A percentile compares a stretch with the other conserved stretches of the same genome.
Conservation (phyloP, 108 stramenopile genomes). For the Fistulifera solaris region DNA sequence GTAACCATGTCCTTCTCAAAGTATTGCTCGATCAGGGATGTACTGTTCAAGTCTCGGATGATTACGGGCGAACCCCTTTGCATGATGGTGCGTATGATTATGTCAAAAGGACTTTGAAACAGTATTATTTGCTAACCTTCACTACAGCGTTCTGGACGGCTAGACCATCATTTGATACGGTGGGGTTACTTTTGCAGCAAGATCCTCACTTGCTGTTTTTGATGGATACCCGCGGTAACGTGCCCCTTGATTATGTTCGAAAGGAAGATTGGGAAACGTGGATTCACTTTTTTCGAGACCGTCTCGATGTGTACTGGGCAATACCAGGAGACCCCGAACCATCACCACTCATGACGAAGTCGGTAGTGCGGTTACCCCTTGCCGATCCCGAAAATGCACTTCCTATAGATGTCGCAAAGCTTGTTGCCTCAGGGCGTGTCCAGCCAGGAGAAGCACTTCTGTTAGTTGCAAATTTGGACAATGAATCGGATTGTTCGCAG, state of each 20-base stretch:
- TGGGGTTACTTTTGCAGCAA: slow-evolving; percentile 30
- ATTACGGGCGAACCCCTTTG: slow-evolving; percentile 48
- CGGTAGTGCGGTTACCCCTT: neutral
- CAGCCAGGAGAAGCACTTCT: slow-evolving; percentile 18
- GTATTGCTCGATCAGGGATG: slow-evolving; percentile 34
- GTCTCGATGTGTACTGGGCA: slow-evolving; percentile 43
- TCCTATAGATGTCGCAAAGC: slow-evolving; percentile 18
- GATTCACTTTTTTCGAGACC: slow-evolving; percentile 40
- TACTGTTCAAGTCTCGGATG: slow-evolving; percentile 45
- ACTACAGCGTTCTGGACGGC: slow-evolving; percentile 55
- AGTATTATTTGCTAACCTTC: too few species aligned
- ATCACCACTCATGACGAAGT: neutral
- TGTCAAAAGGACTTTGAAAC: slow-evolving; percentile 17
- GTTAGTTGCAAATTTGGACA: neutral
- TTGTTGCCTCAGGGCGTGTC: slow-evolving; percentile 26
- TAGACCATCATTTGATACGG: slow-evolving; percentile 35
- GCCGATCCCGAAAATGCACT: slow-evolving; percentile 25
- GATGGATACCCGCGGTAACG: slow-evolving; percentile 41
- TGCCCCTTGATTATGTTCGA: slow-evolving; percentile 58
- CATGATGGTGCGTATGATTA: slow-evolving; percentile 50
- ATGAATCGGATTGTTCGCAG: neutral
- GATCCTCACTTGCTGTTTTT: slow-evolving; percentile 43
- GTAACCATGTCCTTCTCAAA: slow-evolving; percentile 33
- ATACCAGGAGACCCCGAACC: slow-evolving; percentile 1
- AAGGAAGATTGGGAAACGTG: slow-evolving; percentile 58